Evolutionary conservation across 306 rosid genomes (phyloP), one percentile per base, ranked within the genome.

Genomic region (Lotus japonicus): DNA sequence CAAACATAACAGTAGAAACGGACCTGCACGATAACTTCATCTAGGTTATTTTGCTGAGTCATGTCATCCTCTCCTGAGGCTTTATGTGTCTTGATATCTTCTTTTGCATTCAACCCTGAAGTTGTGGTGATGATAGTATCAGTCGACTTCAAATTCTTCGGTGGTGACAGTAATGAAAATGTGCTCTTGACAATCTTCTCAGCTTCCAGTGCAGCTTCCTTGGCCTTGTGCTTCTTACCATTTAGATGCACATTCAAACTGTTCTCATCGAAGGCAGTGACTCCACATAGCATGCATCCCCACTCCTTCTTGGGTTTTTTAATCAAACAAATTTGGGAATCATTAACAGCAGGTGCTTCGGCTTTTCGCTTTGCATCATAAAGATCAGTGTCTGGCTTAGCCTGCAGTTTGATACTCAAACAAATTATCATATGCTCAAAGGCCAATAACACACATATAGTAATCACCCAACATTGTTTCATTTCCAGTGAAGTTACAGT

Each of bases 191-290:
- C 64, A 11, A 8, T 48, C 36, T 48, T 83, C 19, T 11, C 36
- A 26, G 46, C 72, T 49, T n/a, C 4, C 4, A 26, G 0, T 9
- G 63, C 26, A 19, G 66, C 79, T 69, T 73, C 89, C 49, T 61
- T 85, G 55, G 87, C 73, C 80, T 54, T 85, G 83, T 87, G 98
- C 84, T 74, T 92, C 85, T 16, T 89, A 14, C 98, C 92, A 3
- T 66, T 73, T 53, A 89, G 74, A 73, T 92, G 95, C 2, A 61
- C 63, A 13, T 58, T 64, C 17, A 92, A 76, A 10, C 2, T 58
- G 12, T 9, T 71, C 79, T 87, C 78, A 38, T 71, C 36, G 0
- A 79, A 6, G 26, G 78, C 73, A 36, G 66, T 74, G 21, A 88
- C 80, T 1, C 42, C 72, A 82, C 96, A 91, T 1, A 86, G 41